These are phyloP conservation scores for Hibiscus tridactylites DNA, from an alignment of 345 rosid species.

Conservation along the genomic window DNA sequence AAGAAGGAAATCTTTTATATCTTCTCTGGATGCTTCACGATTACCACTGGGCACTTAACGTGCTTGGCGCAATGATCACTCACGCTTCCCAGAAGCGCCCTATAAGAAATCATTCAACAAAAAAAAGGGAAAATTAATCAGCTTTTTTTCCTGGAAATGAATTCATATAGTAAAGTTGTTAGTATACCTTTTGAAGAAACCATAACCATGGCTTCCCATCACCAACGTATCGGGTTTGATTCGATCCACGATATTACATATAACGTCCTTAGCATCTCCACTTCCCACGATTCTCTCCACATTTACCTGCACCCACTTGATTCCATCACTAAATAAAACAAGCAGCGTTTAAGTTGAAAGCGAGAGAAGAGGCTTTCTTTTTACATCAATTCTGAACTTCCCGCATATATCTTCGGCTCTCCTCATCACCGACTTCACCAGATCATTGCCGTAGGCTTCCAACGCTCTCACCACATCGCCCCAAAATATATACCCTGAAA, in stretches of 20 bases:
- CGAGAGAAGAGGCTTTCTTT: background rate
- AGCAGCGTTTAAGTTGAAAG: background rate
- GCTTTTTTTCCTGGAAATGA: background rate
- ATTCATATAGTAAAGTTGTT: background rate
- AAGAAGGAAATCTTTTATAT: background rate
- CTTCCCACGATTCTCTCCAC: slow-evolving; percentile 53
- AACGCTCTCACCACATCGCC: slow-evolving; percentile 37
- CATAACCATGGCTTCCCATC: slow-evolving; percentile 95
- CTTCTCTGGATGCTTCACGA: slow-evolving; percentile 47
- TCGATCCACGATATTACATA: slow-evolving; percentile 57
- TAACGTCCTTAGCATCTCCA: slow-evolving; percentile 87
- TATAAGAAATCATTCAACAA: slow-evolving; percentile 3
- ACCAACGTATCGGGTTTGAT: slow-evolving; percentile 71
- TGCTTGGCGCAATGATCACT: slow-evolving; percentile 77
- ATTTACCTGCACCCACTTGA: slow-evolving; percentile 26
- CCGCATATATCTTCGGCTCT: slow-evolving; percentile 60
- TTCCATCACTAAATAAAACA: background rate
- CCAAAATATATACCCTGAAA: slow-evolving; percentile 51
- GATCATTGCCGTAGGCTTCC: slow-evolving; percentile 41
- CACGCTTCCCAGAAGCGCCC: slow-evolving; percentile 82
- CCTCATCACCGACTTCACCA: slow-evolving; percentile 62
- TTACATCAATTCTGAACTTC: slow-evolving; percentile 25
- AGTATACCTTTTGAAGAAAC: slow-evolving; percentile 73
- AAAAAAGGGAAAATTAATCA: background rate
- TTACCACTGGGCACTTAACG: slow-evolving; percentile 75